Evolutionary conservation across 139 green algal genomes (phyloP).

Genomic region (Nannochloris sp.): DNA sequence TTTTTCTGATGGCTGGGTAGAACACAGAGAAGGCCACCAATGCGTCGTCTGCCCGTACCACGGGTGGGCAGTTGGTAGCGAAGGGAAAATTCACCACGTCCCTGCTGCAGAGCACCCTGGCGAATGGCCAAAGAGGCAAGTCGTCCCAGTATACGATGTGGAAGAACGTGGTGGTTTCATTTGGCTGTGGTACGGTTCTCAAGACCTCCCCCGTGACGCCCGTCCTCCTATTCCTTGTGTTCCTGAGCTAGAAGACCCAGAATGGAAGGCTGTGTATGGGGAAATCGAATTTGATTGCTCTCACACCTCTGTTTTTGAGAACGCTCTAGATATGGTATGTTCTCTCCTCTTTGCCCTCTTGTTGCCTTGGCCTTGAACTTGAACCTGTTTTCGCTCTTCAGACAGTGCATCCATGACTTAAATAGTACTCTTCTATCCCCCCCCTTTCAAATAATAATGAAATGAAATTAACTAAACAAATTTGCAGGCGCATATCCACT

Average conservation of each 20-base stretch:
- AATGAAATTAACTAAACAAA: too few relatives aligned
- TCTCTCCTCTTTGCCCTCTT: neutral
- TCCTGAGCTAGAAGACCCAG: conserved; percentile 59
- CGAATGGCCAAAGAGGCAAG: conserved; percentile 37
- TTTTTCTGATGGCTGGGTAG: conserved; percentile 34
- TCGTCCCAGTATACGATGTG: conserved; percentile 52
- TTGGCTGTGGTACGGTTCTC: conserved; percentile 65
- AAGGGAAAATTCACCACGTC: conserved; percentile 38
- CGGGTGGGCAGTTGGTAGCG: conserved; percentile 61
- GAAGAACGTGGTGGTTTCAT: conserved; percentile 62
- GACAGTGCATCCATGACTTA: neutral
- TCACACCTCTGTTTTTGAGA: conserved; percentile 65
- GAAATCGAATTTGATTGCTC: conserved; percentile 34
- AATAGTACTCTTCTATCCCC: neutral
- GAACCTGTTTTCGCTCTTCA: neutral
- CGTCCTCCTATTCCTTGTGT: conserved; percentile 58
- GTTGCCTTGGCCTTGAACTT: neutral
- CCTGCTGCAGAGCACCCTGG: conserved; percentile 26
- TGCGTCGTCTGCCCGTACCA: conserved; percentile 57
- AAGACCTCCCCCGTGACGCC: conserved; percentile 51
- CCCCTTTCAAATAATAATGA: neutral
- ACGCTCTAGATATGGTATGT: conserved; percentile 66
- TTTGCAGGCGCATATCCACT: conserved; percentile 70
- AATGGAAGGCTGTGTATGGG: conserved; percentile 59
- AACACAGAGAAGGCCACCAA: conserved; percentile 14